Evolutionary conservation across 192 early-diverging fungal species (phyloP).

Genomic region (Backusella sp.): DNA sequence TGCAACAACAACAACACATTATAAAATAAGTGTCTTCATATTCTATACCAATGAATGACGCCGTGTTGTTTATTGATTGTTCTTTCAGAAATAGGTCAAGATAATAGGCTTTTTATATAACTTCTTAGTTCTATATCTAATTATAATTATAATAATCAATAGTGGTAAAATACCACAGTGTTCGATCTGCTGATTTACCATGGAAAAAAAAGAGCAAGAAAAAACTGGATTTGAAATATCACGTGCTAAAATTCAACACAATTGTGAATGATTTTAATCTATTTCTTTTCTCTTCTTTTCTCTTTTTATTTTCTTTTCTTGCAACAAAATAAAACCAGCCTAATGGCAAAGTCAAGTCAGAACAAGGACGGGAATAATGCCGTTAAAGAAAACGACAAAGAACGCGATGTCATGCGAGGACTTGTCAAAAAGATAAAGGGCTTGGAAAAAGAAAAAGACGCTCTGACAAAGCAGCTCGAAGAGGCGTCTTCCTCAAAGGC

Average conservation of each 20-base stretch:
- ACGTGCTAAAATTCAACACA: background rate
- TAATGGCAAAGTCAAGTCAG: conserved; percentile 1
- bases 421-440: conserved; percentile 33
- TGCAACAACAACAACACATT: no score
- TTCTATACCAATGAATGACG: no score
- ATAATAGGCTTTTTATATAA: no score
- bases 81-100: no score
- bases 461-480: conserved; percentile 10
- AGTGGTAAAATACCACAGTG: no score
- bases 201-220: no score
- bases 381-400: conserved; percentile 22
- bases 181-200: no score
- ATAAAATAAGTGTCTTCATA: no score
- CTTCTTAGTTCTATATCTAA: no score
- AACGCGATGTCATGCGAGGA: conserved; percentile 34
- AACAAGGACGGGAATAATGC: background rate
- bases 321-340: background rate
- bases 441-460: conserved; percentile 24
- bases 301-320: background rate
- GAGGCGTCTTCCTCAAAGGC: conserved; percentile 14
- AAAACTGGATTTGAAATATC: background rate
- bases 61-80: no score
- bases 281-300: background rate
- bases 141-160: no score
- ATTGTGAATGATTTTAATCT: background rate